phyloP scores from a whole-genome alignment of 2,329 filamentous ascomycete genomes.

The Phyllosticta paracitricarpa region DNA sequence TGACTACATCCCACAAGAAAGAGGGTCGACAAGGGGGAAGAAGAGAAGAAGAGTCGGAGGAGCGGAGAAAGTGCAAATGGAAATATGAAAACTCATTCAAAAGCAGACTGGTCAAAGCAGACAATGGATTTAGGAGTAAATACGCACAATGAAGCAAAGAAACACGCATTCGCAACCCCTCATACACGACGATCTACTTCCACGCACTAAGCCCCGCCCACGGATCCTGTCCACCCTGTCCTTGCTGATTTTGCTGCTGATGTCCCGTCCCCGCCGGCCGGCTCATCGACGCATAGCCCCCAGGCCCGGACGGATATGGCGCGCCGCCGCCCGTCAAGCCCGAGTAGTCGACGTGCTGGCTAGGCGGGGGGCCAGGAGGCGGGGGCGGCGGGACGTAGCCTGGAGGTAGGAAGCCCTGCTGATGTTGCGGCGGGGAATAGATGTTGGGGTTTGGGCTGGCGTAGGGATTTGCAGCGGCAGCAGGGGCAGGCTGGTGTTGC shows the following conservation, averaged over 20 bases:
- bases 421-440: constrained; percentile 26
- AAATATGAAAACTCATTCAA: too few relatives aligned
- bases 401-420: constrained; percentile 43
- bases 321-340: constrained; percentile 19
- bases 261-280: constrained; percentile 16
- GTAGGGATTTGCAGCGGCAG: constrained; percentile 43
- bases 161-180: too few relatives aligned
- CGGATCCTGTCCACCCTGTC: constrained; percentile 41
- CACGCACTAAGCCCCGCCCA: constrained; percentile 63
- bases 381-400: constrained; percentile 60
- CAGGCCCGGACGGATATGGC: constrained; percentile 38
- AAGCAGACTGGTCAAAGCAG: too few relatives aligned
- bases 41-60: too few relatives aligned
- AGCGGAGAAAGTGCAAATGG: too few relatives aligned
- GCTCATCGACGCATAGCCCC: constrained; percentile 40
- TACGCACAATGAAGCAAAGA: too few relatives aligned
- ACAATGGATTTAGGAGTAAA: too few relatives aligned
- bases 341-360: constrained; percentile 40
- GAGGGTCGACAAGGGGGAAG: too few relatives aligned
- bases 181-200: constrained; percentile 32
- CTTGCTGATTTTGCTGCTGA: constrained; percentile 31
- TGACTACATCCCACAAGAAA: too few relatives aligned
- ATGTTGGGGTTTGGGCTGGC: background rate
- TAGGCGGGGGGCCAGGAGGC: constrained; percentile 52
- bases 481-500: constrained; percentile 37